These are phyloP conservation scores for Arxiozyma telluris DNA, from an alignment of 1,139 yeast species.

Conservation along the genomic window DNA sequence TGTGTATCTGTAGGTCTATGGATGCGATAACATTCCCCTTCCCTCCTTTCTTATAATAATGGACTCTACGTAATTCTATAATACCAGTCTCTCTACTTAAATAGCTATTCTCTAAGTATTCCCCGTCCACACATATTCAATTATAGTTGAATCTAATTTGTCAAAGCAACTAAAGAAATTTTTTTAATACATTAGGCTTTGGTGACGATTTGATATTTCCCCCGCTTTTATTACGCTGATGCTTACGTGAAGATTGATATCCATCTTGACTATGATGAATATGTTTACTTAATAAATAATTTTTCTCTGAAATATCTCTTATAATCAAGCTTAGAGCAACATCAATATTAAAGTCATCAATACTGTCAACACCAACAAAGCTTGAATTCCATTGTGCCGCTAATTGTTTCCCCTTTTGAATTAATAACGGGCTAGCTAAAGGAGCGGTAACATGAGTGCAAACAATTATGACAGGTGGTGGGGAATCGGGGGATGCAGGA, in stretches of 20 bases:
- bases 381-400: conserved; percentile 58
- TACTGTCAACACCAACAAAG: conserved; percentile 50
- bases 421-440: conserved; percentile 48
- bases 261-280: neutral
- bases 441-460: conserved; percentile 53
- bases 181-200: conserved; percentile 1
- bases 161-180: neutral
- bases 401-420: conserved; percentile 46
- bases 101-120: too few relatives aligned
- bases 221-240: conserved; percentile 2
- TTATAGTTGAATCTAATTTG: neutral
- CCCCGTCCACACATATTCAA: neutral
- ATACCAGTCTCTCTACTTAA: neutral
- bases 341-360: conserved; percentile 42
- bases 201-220: neutral
- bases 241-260: neutral
- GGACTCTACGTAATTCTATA: neutral
- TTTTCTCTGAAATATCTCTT: conserved; percentile 48
- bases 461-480: conserved; percentile 60
- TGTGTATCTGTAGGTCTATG: neutral
- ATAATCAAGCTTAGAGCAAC: conserved; percentile 47
- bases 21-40: neutral
- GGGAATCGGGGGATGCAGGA: conserved; percentile 42
- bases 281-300: conserved; percentile 19
- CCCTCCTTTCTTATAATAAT: neutral